phyloP scores from a whole-genome alignment of 2,329 filamentous ascomycete species.

The Aspergillus aculeatinus region DNA sequence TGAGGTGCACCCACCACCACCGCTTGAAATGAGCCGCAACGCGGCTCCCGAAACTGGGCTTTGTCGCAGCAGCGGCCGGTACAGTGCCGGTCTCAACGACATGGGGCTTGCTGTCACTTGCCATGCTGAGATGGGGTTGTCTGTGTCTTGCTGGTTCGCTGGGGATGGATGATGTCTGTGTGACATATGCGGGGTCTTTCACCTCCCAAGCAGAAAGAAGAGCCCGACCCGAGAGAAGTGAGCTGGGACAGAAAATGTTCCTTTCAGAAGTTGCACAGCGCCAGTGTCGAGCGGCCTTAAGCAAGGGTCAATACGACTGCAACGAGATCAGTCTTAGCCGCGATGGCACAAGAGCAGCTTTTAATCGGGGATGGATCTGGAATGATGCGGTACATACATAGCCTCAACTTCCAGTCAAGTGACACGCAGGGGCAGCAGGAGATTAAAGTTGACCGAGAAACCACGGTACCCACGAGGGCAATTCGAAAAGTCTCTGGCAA shows the following conservation, averaged over 20 bases:
- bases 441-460: slow-evolving; percentile 5
- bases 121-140: slow-evolving; percentile 9
- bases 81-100: slow-evolving; percentile 21
- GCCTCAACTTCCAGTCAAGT: slow-evolving; percentile 3
- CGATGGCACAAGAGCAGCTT: not conserved
- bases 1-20: slow-evolving; percentile 57
- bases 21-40: slow-evolving; percentile 39
- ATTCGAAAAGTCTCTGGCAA: slow-evolving; percentile 1
- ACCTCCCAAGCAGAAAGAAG: not conserved
- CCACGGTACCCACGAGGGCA: slow-evolving; percentile 4
- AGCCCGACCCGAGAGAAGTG: slow-evolving; percentile 4
- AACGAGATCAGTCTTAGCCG: not conserved
- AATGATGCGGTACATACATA: slow-evolving; percentile 1
- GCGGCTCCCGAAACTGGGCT: slow-evolving; percentile 27
- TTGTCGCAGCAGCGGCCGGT: slow-evolving; percentile 9
- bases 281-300: not conserved
- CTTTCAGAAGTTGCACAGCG: not conserved
- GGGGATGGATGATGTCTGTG: not conserved
- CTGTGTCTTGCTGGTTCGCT: not conserved
- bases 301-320: not conserved
- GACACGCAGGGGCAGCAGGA: not conserved
- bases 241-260: not conserved
- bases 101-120: slow-evolving; percentile 22
- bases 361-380: not conserved
- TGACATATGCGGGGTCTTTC: slow-evolving; percentile 2